These are phyloP conservation scores for Sisymbrium altissimum DNA, from an alignment of 345 rosid species.

Conservation along the genomic window DNA sequence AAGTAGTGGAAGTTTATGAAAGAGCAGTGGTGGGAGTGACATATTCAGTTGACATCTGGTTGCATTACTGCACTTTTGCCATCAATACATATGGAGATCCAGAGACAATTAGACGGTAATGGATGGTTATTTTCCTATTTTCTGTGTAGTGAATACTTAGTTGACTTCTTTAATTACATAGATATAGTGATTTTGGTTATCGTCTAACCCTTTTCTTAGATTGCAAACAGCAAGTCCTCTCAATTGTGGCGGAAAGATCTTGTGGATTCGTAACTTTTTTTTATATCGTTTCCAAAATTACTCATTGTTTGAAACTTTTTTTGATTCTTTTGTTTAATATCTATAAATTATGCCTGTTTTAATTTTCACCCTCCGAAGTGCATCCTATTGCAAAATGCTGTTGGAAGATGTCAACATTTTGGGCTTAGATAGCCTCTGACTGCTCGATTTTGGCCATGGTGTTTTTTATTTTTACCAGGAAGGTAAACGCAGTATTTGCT, in stretches of 20 bases:
- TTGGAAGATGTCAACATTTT: constrained; percentile 73
- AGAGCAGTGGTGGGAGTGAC: constrained; percentile 88
- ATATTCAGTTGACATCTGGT: constrained; percentile 96
- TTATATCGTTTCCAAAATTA: constrained; percentile 5
- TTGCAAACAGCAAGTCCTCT: constrained; percentile 65
- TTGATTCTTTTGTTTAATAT: background rate
- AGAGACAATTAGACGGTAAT: constrained; percentile 87
- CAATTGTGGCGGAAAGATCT: constrained; percentile 58
- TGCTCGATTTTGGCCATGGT: constrained; percentile 2
- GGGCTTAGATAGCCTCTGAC: constrained; percentile 5
- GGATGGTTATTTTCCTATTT: constrained; percentile 14
- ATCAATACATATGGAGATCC: constrained; percentile 87
- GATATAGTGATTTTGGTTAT: constrained; percentile 33
- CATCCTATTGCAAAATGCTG: constrained; percentile 88
- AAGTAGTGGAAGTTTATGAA: constrained; percentile 93
- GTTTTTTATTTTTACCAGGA: background rate
- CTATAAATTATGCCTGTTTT: constrained; percentile 40
- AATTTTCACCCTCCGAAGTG: constrained; percentile 59
- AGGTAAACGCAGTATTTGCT: background rate
- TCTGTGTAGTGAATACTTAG: constrained; percentile 29
- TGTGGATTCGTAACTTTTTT: constrained; percentile 44
- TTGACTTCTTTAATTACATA: constrained; percentile 29
- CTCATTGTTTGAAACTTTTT: background rate
- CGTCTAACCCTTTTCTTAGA: constrained; percentile 64
- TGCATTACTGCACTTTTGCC: constrained; percentile 81